Evolutionary conservation across 345 rosid genomes (phyloP).

Genomic region (Boechera retrofracta): DNA sequence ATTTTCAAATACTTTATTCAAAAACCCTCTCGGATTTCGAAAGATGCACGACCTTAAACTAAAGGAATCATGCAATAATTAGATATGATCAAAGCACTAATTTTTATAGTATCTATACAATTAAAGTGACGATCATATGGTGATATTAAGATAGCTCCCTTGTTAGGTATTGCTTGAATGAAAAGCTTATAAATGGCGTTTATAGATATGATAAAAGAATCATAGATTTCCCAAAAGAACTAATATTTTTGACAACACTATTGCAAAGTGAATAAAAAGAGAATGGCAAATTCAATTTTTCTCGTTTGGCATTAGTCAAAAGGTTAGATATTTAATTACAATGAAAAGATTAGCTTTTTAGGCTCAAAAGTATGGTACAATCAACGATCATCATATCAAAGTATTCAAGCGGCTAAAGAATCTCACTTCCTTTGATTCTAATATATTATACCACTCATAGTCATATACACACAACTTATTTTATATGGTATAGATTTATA

Average conservation of each 20-base stretch:
- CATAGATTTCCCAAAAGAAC: constrained; percentile 29
- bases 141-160: constrained; percentile 50
- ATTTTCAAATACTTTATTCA: constrained; percentile 37
- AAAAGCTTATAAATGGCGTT: constrained; percentile 51
- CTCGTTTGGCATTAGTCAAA: constrained; percentile 55
- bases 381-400: constrained; percentile 28
- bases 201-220: constrained; percentile 37
- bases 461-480: constrained; percentile 24
- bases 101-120: constrained; percentile 35
- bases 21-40: constrained; percentile 54
- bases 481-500: not conserved
- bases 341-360: constrained; percentile 28
- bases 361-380: constrained; percentile 30
- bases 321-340: constrained; percentile 38
- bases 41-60: constrained; percentile 50
- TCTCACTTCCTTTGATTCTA: constrained; percentile 36
- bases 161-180: constrained; percentile 49
- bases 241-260: constrained; percentile 28
- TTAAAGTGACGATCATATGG: constrained; percentile 34
- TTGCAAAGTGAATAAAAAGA: constrained; percentile 46
- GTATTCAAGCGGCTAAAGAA: constrained; percentile 44
- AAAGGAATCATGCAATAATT: constrained; percentile 51
- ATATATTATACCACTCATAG: constrained; percentile 19
- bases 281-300: constrained; percentile 31
- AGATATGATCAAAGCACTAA: constrained; percentile 45